Evolutionary conservation across 768 basidiomycete genomes (phyloP), one percentile per base, ranked within the genome.

Genomic region (Peribolospora baueri): DNA sequence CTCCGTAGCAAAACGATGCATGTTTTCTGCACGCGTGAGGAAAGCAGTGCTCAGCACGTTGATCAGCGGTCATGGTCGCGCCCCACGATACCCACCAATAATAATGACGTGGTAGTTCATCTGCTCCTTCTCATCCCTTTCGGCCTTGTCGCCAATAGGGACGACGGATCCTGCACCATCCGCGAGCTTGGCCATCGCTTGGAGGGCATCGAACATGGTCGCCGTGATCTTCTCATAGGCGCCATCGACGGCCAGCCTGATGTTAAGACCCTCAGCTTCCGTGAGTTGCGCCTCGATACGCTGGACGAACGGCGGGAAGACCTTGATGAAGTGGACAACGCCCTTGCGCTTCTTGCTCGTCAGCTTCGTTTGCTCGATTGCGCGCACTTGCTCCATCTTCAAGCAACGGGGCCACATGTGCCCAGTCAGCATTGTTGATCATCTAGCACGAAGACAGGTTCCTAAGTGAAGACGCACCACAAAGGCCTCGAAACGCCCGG

Each of bases 51-150:
- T 43, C 6, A 50, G 46, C 45, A 7, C 3, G 5, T 10, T n/a
- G 41, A 45, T 10, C 36, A 41, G 39, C 39, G 13, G 39, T 3
- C 36, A n/a, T 14, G 38, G 3, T 4, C 11, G 9, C 11, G 7
- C 0, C 3, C 7, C 10, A 45, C 6, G 5, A 39, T 2, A 13
- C 82, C 62, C 63, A 90, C 91, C 91, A 55, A 95, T 82, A 57
- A 97, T 73, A 63, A 91, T 81, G 61, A 95, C 85, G 65, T 93
- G 87, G 60, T 86, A 93, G 67, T 95, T 95, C 53, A 97, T 74
- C 64, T 91, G 87, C 0, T 88, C 88, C 68, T 97, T 97, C 4
- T 63, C 65, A 0, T 77, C 82, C 7, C 62, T 60, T 11, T 66
- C 68, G 5, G 65, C 64, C 14, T 69, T 68, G 55, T 84, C 85